phyloP scores from a whole-genome alignment of 345 rosid genomes.

The Hibiscus mutabilis region DNA sequence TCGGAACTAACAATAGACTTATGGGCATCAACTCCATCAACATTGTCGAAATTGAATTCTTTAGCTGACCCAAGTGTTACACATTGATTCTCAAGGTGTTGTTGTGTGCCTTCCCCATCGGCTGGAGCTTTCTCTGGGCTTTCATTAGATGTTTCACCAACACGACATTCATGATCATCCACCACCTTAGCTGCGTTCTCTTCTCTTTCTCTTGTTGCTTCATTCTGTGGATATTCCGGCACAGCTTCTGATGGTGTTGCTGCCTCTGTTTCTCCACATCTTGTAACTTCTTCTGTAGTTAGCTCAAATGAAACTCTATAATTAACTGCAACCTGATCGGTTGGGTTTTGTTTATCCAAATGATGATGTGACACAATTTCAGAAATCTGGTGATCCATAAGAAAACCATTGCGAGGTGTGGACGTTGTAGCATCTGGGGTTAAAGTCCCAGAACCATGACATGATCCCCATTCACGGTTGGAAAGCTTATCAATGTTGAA shows the following conservation, averaged over 20 bases:
- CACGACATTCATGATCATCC: constrained; percentile 12
- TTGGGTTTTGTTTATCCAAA: constrained; percentile 12
- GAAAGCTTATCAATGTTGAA: constrained; percentile 49
- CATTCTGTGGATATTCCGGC: constrained; percentile 18
- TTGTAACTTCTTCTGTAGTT: constrained; percentile 38
- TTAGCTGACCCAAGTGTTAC: constrained; percentile 48
- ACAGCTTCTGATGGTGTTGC: constrained; percentile 31
- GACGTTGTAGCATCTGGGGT: constrained; percentile 46
- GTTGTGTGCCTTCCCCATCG: constrained; percentile 15
- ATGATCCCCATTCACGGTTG: constrained; percentile 30
- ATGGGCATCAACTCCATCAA: constrained; percentile 42
- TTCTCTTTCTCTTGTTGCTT: constrained; percentile 17
- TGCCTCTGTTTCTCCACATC: constrained; percentile 35
- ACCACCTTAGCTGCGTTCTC: constrained; percentile 19
- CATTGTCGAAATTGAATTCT: constrained; percentile 64
- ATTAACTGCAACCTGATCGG: constrained; percentile 19
- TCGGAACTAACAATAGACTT: constrained; percentile 29
- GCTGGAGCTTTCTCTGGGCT: constrained; percentile 26
- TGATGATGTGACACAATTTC: constrained; percentile 21
- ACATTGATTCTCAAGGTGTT: constrained; percentile 38
- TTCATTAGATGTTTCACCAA: constrained; percentile 29
- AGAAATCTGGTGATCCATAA: constrained; percentile 22
- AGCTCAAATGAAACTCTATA: constrained; percentile 56
- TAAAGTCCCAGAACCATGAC: constrained; percentile 41
- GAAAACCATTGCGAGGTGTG: constrained; percentile 30